Percentiles rank a stretch among this genome's conserved stretches.
Evolutionary conservation across 2,329 filamentous ascomycete species (phyloP).

Genomic region (Allantophomopsis lycopodina): DNA sequence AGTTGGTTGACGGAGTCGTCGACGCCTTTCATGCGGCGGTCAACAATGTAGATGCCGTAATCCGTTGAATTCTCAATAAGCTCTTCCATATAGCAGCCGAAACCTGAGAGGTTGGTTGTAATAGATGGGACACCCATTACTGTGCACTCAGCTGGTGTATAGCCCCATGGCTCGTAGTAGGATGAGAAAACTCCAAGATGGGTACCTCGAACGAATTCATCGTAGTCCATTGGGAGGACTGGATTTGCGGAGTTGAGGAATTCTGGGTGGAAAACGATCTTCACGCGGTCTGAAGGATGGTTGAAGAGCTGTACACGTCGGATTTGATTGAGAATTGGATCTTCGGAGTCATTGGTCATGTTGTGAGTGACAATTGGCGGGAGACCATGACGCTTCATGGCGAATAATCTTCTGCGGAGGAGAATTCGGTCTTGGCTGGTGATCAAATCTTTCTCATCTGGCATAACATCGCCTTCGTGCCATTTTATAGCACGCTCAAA

Average conservation of each 20-base stretch:
- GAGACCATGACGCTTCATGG: slow-evolving; percentile 84
- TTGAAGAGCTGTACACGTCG: slow-evolving; percentile 96
- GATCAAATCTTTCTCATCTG: slow-evolving; percentile 93
- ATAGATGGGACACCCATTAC: slow-evolving; percentile 99
- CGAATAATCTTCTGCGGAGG: slow-evolving; percentile 80
- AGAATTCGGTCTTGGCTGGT: slow-evolving; percentile 85
- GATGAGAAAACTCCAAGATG: slow-evolving; percentile 93
- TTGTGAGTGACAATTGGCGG: slow-evolving; percentile 98
- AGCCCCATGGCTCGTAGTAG: slow-evolving; percentile 99
- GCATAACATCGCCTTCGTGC: slow-evolving; percentile 87
- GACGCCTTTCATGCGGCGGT: slow-evolving; percentile 86
- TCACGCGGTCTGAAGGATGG: slow-evolving; percentile 86
- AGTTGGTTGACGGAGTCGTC: slow-evolving; percentile 97
- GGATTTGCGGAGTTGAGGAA: slow-evolving; percentile 95
- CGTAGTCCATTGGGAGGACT: slow-evolving; percentile 89
- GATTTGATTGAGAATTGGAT: slow-evolving; percentile 91
- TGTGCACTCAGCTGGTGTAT: slow-evolving; percentile 94
- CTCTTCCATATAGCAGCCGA: slow-evolving; percentile 99
- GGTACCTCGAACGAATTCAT: slow-evolving; percentile 95
- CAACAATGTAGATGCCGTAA: slow-evolving; percentile 98
- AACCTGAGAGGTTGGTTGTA: slow-evolving; percentile 93
- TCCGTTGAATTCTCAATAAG: slow-evolving; percentile 95
- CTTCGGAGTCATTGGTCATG: slow-evolving; percentile 88
- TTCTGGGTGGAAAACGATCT: slow-evolving; percentile 91
- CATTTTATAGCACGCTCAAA: slow-evolving; percentile 91